Evolutionary conservation across 1,139 yeast genomes (phyloP).

Genomic region (Scheffersomyces insectosa): DNA sequence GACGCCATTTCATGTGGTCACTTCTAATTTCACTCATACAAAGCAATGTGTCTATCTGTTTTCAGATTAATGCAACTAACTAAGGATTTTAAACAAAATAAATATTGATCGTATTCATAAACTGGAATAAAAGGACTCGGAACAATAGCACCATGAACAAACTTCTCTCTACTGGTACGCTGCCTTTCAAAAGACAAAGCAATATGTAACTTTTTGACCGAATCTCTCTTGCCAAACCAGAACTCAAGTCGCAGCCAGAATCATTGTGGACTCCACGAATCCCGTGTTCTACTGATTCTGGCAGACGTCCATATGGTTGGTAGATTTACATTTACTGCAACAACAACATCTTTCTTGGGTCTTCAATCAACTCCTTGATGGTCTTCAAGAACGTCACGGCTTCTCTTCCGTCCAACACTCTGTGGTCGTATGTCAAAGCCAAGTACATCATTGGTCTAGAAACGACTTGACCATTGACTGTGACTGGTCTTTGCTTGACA

Average conservation of each 20-base stretch:
- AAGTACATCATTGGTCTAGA: slow-evolving; percentile 99
- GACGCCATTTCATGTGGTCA: too few species aligned
- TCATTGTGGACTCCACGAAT: too few species aligned
- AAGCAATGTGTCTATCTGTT: too few species aligned
- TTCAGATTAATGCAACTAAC: slow-evolving; percentile 1
- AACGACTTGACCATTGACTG: slow-evolving; percentile 92
- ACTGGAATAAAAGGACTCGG: too few species aligned
- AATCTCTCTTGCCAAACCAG: too few species aligned
- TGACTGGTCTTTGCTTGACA: slow-evolving; percentile 96
- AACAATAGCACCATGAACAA: background rate
- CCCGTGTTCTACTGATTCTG: too few species aligned
- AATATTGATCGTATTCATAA: too few species aligned
- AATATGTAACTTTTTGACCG: too few species aligned
- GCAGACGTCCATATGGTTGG: too few species aligned
- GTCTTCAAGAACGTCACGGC: slow-evolving; percentile 97
- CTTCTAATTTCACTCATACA: too few species aligned
- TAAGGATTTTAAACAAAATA: background rate
- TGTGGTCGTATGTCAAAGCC: slow-evolving; percentile 97
- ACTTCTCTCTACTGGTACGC: background rate
- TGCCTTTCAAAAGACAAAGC: too few species aligned
- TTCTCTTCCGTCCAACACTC: slow-evolving; percentile 98
- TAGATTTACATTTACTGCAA: slow-evolving; percentile 32
- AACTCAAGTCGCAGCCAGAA: too few species aligned
- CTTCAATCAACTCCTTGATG: slow-evolving; percentile 95
- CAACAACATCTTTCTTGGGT: slow-evolving; percentile 97